Conservation (phyloP, 257 asterid species). For the Penstemon davidsonii region DNA sequence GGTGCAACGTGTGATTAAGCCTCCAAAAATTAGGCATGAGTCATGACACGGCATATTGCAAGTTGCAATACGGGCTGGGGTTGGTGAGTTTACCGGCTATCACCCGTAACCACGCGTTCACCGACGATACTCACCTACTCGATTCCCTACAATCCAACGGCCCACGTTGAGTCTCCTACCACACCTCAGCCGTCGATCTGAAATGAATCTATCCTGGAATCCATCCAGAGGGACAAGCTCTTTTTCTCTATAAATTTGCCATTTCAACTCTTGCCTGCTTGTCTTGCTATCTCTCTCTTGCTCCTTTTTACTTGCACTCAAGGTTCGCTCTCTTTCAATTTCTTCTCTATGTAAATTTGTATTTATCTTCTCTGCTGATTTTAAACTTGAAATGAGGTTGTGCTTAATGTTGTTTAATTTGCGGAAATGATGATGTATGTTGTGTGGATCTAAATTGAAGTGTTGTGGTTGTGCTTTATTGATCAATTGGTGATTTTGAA, state of each 20-base stretch:
- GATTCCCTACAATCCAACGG: constrained; percentile 6
- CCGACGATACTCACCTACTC: background rate
- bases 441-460: background rate
- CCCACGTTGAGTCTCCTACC: background rate
- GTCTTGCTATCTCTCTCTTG: background rate
- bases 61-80: constrained; percentile 3
- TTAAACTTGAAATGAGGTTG: background rate
- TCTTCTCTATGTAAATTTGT: background rate
- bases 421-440: background rate
- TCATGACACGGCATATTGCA: no score
- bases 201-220: constrained; percentile 18
- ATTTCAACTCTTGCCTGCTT: background rate
- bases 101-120: background rate
- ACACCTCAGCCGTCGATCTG: constrained; percentile 14
- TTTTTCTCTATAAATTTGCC: constrained; percentile 10
- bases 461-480: background rate
- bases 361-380: background rate
- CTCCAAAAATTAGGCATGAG: no score
- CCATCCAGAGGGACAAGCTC: background rate
- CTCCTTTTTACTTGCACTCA: constrained; percentile 2
- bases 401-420: background rate
- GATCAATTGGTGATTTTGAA: background rate
- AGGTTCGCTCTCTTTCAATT: constrained; percentile 9
- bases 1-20: no score
- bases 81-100: background rate